Base-by-base conservation (phyloP, 108 stramenopile species). In the Discostella stelligeroides region DNA sequence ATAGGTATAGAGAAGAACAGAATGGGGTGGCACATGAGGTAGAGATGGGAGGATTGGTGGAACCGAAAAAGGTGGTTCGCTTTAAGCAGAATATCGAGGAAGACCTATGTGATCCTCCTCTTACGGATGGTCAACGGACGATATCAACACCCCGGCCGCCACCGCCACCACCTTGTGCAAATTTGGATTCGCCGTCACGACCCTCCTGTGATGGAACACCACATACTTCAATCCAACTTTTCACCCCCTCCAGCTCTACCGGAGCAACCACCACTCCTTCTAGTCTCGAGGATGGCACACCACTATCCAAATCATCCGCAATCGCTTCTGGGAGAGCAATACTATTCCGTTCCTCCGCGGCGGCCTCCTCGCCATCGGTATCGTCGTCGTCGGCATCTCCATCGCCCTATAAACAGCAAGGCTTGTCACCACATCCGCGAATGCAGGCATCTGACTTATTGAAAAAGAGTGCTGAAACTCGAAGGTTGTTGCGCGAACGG, bases 381-480 rank as follows among this genome's bases (percentile, higher is more conserved):
- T 53, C 45, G 6, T 34, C 34, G 0, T 29, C 43, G 23, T 55
- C 42, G 13, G 15, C 46, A 30, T 53, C 45, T 3, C 51, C 51
- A 27, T 42, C 66, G 17, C 50, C 48, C 0, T 69, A 23, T 14
- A 41, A 37, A 10, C 12, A 47, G 0, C 39, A 30, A n/a, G 57
- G 3, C 8, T 11, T 63, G 7, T 79, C 77, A 15, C 77, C 77
- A 0, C 48, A 76, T 49, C 75, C 64, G 8, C 29, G 64, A 7
- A 40, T 42, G 13, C 58, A 71, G 65, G 77, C 69, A 0, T 30
- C 48, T 11, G 70, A 79, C 11, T 39, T 79, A 14, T 27, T 79
- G 27, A 79, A 68, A 56, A 70, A 70, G 30, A 72, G 69, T 48
- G 77, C 77, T 12, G 77, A 79, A 67, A 79, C 77, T 0, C 56